phyloP scores from a whole-genome alignment of 768 basidiomycete species.

The Dioszegia hungarica region DNA sequence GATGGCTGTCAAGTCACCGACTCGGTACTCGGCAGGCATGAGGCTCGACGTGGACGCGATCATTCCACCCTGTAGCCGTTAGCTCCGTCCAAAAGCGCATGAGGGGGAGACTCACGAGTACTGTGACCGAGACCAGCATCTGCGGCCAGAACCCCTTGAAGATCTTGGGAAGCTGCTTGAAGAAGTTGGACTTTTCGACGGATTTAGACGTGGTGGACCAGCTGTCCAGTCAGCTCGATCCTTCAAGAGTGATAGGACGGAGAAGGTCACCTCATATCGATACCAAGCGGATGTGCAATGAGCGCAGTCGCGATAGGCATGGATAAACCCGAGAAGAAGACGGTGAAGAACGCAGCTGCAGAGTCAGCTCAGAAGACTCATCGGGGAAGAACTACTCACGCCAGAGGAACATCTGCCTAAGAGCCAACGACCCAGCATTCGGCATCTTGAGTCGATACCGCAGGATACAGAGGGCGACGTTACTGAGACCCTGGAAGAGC shows the following conservation, averaged over 20 bases:
- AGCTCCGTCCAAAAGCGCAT: not conserved
- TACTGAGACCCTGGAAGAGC: conserved; percentile 62
- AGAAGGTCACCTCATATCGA: conserved; percentile 57
- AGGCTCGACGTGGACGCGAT: conserved; percentile 55
- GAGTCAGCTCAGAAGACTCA: conserved; percentile 57
- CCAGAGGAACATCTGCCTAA: conserved; percentile 54
- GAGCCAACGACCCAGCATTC: conserved; percentile 1
- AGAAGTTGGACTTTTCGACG: conserved; percentile 80
- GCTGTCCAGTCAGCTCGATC: not conserved
- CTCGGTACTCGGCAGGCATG: conserved; percentile 61
- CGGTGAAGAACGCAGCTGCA: conserved; percentile 64
- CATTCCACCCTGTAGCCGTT: conserved; percentile 51
- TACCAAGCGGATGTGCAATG: conserved; percentile 57
- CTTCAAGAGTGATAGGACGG: too few relatives aligned
- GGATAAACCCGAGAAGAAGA: conserved; percentile 54
- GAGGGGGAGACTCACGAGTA: conserved; percentile 8
- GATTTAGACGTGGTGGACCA: conserved; percentile 67
- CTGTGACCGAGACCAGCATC: conserved; percentile 52
- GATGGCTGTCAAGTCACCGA: conserved; percentile 67
- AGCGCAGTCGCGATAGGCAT: conserved; percentile 62
- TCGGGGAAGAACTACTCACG: conserved; percentile 63
- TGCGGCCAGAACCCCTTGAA: conserved; percentile 66
- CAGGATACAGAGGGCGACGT: conserved; percentile 53
- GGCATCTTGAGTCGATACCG: conserved; percentile 14
- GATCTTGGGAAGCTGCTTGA: conserved; percentile 77